These are phyloP conservation scores for Trametes hirsuta DNA, from an alignment of 1,284 basidiomycete species.

Conservation along the genomic window DNA sequence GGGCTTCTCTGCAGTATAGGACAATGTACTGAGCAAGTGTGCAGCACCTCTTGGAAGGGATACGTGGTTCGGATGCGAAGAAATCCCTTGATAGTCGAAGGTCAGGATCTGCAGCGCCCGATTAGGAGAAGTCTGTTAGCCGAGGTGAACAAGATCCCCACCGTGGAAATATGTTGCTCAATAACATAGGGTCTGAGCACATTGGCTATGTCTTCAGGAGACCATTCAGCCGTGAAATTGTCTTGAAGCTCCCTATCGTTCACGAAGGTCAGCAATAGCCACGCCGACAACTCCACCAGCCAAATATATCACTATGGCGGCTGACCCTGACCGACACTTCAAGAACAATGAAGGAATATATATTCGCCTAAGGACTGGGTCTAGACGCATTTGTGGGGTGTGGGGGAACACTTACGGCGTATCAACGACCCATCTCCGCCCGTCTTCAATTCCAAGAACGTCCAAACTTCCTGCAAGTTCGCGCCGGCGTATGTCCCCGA, in stretches of 20 bases:
- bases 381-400: too few relatives aligned
- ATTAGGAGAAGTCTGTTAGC: constrained; percentile 1
- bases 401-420: constrained; percentile 59
- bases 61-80: constrained; percentile 89
- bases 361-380: too few relatives aligned
- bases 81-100: constrained; percentile 85
- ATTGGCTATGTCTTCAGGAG: constrained; percentile 58
- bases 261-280: background rate
- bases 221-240: constrained; percentile 75
- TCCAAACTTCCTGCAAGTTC: constrained; percentile 77
- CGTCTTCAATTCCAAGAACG: constrained; percentile 65
- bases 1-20: constrained; percentile 10
- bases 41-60: constrained; percentile 67
- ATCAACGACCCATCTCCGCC: constrained; percentile 67
- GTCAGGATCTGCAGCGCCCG: constrained; percentile 74
- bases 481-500: constrained; percentile 62
- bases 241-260: constrained; percentile 74
- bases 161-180: constrained; percentile 64
- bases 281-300: too few relatives aligned
- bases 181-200: constrained; percentile 65
- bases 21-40: constrained; percentile 40
- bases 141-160: constrained; percentile 40
- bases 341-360: too few relatives aligned
- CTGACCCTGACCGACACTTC: too few relatives aligned
- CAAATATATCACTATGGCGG: too few relatives aligned